Evolutionary conservation across 2,329 filamentous ascomycete species (phyloP).

Genomic region (Coniella vitis): DNA sequence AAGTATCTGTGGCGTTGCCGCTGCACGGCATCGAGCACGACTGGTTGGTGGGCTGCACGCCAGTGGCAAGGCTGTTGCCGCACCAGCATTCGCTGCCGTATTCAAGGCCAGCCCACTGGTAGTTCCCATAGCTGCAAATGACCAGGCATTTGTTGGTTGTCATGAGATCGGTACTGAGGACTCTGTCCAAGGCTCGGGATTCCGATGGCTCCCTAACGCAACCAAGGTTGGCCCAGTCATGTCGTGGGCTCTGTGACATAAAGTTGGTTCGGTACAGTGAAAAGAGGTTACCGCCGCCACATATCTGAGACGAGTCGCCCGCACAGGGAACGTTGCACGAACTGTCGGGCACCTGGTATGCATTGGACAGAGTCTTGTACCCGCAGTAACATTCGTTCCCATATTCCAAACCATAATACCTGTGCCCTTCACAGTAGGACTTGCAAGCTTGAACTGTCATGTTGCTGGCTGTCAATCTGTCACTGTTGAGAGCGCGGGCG

Average conservation of each 20-base stretch:
- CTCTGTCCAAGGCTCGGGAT: neutral
- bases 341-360: slow-evolving; percentile 14
- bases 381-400: slow-evolving; percentile 30
- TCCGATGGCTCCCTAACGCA: neutral
- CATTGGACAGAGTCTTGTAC: slow-evolving; percentile 9
- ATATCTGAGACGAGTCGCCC: slow-evolving; percentile 19
- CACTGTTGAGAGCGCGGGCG: slow-evolving; percentile 1
- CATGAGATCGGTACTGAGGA: neutral
- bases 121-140: slow-evolving; percentile 1
- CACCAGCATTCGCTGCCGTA: slow-evolving; percentile 21
- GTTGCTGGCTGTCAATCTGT: neutral
- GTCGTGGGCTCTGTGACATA: neutral
- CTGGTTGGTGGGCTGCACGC: neutral
- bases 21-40: slow-evolving; percentile 23
- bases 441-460: slow-evolving; percentile 35
- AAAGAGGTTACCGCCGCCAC: slow-evolving; percentile 18
- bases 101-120: slow-evolving; percentile 16
- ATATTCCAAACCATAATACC: slow-evolving; percentile 29
- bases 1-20: slow-evolving; percentile 21
- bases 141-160: slow-evolving; percentile 7
- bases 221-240: neutral
- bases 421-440: slow-evolving; percentile 24
- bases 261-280: slow-evolving; percentile 4
- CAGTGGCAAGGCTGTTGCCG: slow-evolving; percentile 15
- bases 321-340: slow-evolving; percentile 19